Base-by-base conservation (phyloP, 495 filamentous ascomycete genomes). In the Neurospora sp. region DNA sequence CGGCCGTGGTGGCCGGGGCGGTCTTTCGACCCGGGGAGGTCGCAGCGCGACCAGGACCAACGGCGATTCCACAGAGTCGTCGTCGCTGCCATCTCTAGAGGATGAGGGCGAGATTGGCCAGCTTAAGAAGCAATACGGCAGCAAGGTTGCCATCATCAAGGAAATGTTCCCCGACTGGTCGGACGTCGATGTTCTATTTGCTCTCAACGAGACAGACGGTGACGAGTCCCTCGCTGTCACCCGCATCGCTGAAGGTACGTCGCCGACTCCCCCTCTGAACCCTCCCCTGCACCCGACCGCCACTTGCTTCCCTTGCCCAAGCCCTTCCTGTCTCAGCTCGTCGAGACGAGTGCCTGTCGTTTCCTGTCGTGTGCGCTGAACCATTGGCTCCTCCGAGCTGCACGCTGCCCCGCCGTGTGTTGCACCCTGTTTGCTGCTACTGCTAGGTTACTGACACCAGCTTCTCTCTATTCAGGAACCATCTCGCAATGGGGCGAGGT, bases 401-500 rank as follows among this genome's bases (percentile, higher is more conserved):
- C 53, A 61, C 27, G 53, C 53, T 35, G 53, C 53, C 53, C 53
- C 53, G 53, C 53, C 53, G 27, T 35, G 53, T 35, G 14, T 35
- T 35, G 53, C 53, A 61, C 72, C 14, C 31, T 48, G 37, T 71
- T 35, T 75, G 65, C 22, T 70, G 41, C 48, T 44, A 61, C 73
- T 76, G 71, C 76, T 59, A 73, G 22, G 65, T 16, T 73, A 71
- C 75, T 83, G 71, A 82, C 76, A 74, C 39, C 44, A 74, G 31
- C 59, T 69, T 22, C 69, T 22, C 69, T 61, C 27, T 42, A 68
- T 68, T 39, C 78, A 98, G 95, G 95, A 75, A 90, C 90, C 71
- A 91, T 97, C 76, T 89, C 94, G 74, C 94, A 95, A 86, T 99
- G 96, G 92, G 92, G 91, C 73, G 94, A 97, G 82, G 94, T 98